Conservation (phyloP, 2,329 filamentous ascomycete species). For the Dactylellina drechsleri region DNA sequence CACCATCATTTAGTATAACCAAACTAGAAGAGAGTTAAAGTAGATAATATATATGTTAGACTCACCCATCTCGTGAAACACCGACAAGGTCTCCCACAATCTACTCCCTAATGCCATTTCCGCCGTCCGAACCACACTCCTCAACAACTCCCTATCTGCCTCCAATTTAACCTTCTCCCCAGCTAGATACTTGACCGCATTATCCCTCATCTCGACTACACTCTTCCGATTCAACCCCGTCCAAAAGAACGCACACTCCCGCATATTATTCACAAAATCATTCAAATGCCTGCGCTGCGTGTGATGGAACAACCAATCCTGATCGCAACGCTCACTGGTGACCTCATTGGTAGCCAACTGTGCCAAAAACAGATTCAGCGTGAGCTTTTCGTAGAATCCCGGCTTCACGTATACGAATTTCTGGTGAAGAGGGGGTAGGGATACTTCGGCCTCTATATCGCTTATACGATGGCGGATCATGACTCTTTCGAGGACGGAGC, state of each 20-base stretch:
- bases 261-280: slow-evolving; percentile 78
- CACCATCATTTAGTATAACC: not conserved
- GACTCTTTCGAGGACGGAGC: slow-evolving; percentile 76
- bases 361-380: slow-evolving; percentile 84
- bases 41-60: not conserved
- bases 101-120: slow-evolving; percentile 69
- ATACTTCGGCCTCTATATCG: slow-evolving; percentile 73
- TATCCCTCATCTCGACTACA: slow-evolving; percentile 72
- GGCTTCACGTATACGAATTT: slow-evolving; percentile 79
- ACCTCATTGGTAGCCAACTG: slow-evolving; percentile 86
- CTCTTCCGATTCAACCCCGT: slow-evolving; percentile 76
- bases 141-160: slow-evolving; percentile 72
- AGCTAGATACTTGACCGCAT: slow-evolving; percentile 75
- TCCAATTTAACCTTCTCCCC: slow-evolving; percentile 69
- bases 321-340: slow-evolving; percentile 82
- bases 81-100: slow-evolving; percentile 74
- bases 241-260: slow-evolving; percentile 85
- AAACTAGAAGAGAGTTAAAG: not conserved
- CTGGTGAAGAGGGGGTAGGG: slow-evolving; percentile 77
- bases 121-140: slow-evolving; percentile 74
- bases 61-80: slow-evolving; percentile 74
- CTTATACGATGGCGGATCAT: slow-evolving; percentile 81
- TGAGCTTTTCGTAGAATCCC: slow-evolving; percentile 83
- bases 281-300: slow-evolving; percentile 75
- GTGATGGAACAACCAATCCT: slow-evolving; percentile 88